Conservation (phyloP, 1,139 yeast genomes). For the Meyerozyma elateridarum region DNA sequence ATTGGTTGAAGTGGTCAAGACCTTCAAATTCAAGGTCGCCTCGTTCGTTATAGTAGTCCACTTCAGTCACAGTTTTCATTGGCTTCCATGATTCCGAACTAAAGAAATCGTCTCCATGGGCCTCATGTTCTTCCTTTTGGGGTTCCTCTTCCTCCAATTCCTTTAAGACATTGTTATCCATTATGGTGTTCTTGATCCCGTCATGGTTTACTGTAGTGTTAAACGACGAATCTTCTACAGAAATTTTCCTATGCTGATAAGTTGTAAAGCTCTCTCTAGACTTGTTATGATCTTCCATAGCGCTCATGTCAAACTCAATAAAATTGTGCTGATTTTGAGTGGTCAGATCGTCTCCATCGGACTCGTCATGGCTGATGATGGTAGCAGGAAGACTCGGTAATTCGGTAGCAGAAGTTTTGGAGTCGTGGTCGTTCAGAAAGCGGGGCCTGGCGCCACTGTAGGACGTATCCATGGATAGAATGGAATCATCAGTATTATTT, state of each 20-base stretch:
- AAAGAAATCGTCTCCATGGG: constrained; percentile 34
- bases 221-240: no score
- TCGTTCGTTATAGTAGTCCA: constrained; percentile 47
- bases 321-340: constrained; percentile 12
- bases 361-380: neutral
- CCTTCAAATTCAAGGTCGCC: constrained; percentile 43
- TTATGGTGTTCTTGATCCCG: constrained; percentile 6
- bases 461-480: constrained; percentile 1
- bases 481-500: neutral
- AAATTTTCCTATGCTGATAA: no score
- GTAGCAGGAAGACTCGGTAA: constrained; percentile 19
- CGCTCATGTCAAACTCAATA: constrained; percentile 33
- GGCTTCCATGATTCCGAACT: constrained; percentile 44
- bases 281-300: constrained; percentile 5
- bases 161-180: constrained; percentile 6
- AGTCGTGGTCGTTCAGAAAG: constrained; percentile 9
- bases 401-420: constrained; percentile 16
- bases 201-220: no score
- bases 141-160: constrained; percentile 5
- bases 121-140: constrained; percentile 4
- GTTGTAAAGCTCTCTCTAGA: no score
- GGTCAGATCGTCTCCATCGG: neutral
- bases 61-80: constrained; percentile 47
- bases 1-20: constrained; percentile 18
- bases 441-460: constrained; percentile 1